Percentiles rank a stretch among this genome's conserved stretches.
Evolutionary conservation across 2,329 filamentous ascomycete genomes (phyloP).

Genomic region (Lecanosticta acicola): DNA sequence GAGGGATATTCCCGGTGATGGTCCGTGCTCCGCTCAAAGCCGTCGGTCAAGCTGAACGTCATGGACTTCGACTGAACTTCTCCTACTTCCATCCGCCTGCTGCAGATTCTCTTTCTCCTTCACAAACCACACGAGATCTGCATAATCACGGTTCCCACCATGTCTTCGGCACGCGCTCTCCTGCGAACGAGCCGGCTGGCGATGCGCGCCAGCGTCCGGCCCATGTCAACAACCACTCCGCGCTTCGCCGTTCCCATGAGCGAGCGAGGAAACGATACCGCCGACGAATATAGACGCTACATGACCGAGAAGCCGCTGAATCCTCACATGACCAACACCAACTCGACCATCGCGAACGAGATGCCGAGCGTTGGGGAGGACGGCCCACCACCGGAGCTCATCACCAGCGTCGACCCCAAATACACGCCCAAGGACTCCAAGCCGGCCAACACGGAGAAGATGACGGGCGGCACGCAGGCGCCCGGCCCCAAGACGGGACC

Average conservation of each 20-base stretch:
- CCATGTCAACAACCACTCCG: conserved; percentile 36
- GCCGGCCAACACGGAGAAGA: conserved; percentile 58
- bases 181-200: conserved; percentile 40
- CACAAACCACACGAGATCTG: not conserved
- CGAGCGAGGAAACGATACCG: conserved; percentile 49
- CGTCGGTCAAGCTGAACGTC: not conserved
- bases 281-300: conserved; percentile 49
- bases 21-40: not conserved
- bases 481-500: conserved; percentile 41
- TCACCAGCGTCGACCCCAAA: conserved; percentile 51
- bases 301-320: conserved; percentile 55
- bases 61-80: not conserved
- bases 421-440: conserved; percentile 56
- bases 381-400: conserved; percentile 54
- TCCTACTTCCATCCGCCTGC: not conserved
- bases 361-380: conserved; percentile 56
- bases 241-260: conserved; percentile 39
- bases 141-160: conserved; percentile 22
- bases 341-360: conserved; percentile 57
- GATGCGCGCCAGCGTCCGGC: conserved; percentile 29
- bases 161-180: conserved; percentile 45
- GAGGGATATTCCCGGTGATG: not conserved
- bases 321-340: conserved; percentile 59
- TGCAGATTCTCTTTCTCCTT: not conserved
- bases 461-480: conserved; percentile 59